Evolutionary conservation across 2,329 filamentous ascomycete genomes (phyloP), one percentile per base, ranked within the genome.

Genomic region (Sphaerulina musiva): DNA sequence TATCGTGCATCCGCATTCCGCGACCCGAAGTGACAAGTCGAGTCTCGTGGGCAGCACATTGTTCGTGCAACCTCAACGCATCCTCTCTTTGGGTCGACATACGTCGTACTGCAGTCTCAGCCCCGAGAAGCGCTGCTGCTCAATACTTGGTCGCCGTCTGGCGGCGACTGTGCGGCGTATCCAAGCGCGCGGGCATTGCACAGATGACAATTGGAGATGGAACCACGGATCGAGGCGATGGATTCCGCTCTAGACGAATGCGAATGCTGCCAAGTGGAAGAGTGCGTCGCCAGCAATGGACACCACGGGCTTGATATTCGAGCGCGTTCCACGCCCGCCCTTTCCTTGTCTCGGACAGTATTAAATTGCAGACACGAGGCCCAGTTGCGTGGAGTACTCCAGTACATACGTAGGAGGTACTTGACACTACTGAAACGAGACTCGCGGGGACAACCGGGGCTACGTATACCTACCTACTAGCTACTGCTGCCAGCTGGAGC

Each of bases 21-120:
- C 14, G 44, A 14, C 20, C 43, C 39, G 46, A 36, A 47, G 56
- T 50, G 48, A 53, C 47, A 48, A 36, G 20, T 47, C 51, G 46
- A 46, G 57, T 59, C 57, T 57, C 54, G 55, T 57, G 57, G 53
- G 54, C 54, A 57, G 53, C 20, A 46, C 41, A 48, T 38, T 23
- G 49, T 52, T 38, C 23, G 49, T 52, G 41, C 45, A 23, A 54
- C 10, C 23, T 34, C 52, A 47, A 40, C 43, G 32, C 36, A 34
- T 40, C 48, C 45, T 31, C 29, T 46, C 29, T 46, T 26, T 39
- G 40, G 26, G 23, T 17, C 51, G 20, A 36, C 20, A 54, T 12
- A 43, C 46, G 48, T 49, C 17, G 48, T 52, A 57, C 51, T 17
- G 36, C 55, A 54, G 47, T 39, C 31, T 20, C 26, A 41, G 17